Conservation (phyloP, 2,329 filamentous ascomycete genomes). For the Penicillium occitanis region DNA sequence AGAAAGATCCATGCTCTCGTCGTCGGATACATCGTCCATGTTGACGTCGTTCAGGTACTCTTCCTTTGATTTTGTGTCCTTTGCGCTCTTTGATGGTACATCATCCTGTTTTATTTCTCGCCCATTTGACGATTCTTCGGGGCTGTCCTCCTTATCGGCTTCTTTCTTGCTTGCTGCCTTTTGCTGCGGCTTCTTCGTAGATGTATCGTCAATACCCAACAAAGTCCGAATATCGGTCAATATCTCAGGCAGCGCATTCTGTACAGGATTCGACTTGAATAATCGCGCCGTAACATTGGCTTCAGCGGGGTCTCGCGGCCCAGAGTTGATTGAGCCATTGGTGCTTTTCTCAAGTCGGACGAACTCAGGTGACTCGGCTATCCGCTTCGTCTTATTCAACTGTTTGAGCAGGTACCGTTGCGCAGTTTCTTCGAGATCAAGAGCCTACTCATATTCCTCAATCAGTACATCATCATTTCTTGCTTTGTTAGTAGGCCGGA, state of each 20-base stretch:
- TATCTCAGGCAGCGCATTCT: slow-evolving; percentile 53
- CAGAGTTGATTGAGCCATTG: slow-evolving; percentile 33
- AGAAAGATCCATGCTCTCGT: slow-evolving; percentile 18
- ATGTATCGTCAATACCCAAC: slow-evolving; percentile 36
- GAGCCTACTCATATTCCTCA: slow-evolving; percentile 34
- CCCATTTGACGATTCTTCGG: slow-evolving; percentile 22
- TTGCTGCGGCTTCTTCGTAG: slow-evolving; percentile 20
- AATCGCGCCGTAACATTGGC: slow-evolving; percentile 60
- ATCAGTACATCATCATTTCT: neutral
- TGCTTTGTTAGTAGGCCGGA: neutral
- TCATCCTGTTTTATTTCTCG: neutral
- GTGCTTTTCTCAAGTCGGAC: slow-evolving; percentile 35
- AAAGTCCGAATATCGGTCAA: slow-evolving; percentile 42
- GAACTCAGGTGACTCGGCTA: slow-evolving; percentile 53
- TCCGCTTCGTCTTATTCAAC: slow-evolving; percentile 57
- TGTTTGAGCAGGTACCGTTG: slow-evolving; percentile 58
- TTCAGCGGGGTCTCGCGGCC: slow-evolving; percentile 47
- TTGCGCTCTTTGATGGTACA: neutral
- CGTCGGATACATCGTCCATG: slow-evolving; percentile 18
- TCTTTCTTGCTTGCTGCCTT: neutral
- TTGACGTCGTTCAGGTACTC: slow-evolving; percentile 26
- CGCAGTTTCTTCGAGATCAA: slow-evolving; percentile 53
- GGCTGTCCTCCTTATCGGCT: neutral
- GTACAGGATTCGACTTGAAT: slow-evolving; percentile 61
- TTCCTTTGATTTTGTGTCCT: slow-evolving; percentile 26